Conservation (phyloP, 1,284 basidiomycete genomes). For the Ceratobasidium sp. region DNA sequence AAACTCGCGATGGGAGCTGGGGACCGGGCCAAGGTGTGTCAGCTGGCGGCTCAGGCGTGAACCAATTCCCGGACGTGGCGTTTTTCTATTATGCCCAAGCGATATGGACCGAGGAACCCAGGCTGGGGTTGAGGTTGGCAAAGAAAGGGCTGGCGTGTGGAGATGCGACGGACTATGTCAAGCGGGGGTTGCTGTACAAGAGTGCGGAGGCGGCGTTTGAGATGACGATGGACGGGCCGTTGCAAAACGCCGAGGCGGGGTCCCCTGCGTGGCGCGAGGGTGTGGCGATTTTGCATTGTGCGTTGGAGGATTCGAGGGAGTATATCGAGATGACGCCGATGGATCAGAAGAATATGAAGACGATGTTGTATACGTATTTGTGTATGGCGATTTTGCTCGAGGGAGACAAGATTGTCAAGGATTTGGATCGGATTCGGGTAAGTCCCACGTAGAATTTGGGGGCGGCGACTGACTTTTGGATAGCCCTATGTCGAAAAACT, state of each 20-base stretch:
- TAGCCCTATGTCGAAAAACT: constrained; percentile 30
- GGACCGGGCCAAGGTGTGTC: not conserved
- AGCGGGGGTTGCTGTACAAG: constrained; percentile 21
- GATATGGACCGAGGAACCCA: constrained; percentile 27
- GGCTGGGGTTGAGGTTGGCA: constrained; percentile 6
- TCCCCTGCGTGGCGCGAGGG: constrained; percentile 31
- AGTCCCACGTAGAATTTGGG: not conserved
- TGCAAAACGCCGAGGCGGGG: constrained; percentile 11
- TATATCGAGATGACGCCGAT: constrained; percentile 36
- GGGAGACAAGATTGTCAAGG: constrained; percentile 13
- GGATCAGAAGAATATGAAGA: constrained; percentile 33
- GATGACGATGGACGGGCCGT: constrained; percentile 12
- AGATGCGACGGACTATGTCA: constrained; percentile 31
- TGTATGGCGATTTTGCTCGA: constrained; percentile 14
- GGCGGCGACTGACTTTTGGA: not conserved
- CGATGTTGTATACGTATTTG: constrained; percentile 28
- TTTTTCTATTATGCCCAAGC: constrained; percentile 30
- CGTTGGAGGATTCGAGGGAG: constrained; percentile 24
- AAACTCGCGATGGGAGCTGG: constrained; percentile 17
- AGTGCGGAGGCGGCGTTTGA: constrained; percentile 24
- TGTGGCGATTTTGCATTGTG: constrained; percentile 22
- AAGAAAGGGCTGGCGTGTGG: constrained; percentile 28
- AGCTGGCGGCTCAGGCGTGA: not conserved
- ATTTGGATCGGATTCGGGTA: constrained; percentile 22
- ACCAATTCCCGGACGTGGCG: constrained; percentile 13